These are phyloP conservation scores for Comarum palustre DNA, from an alignment of 306 rosid genomes.

Conservation along the genomic window DNA sequence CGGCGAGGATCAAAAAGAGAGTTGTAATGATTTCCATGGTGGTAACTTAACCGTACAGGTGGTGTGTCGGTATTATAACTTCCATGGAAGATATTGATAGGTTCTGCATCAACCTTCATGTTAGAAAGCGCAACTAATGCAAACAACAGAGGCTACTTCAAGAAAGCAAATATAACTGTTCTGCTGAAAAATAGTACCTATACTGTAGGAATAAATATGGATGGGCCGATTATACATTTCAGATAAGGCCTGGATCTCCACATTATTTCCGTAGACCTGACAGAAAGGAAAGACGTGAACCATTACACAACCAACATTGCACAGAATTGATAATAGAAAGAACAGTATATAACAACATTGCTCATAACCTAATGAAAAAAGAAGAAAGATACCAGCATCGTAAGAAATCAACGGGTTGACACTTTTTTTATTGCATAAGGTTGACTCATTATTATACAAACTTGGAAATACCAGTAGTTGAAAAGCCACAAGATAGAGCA, in stretches of 20 bases:
- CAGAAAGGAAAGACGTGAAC: constrained; percentile 17
- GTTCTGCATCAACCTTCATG: constrained; percentile 56
- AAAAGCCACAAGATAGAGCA: not conserved
- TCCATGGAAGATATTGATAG: constrained; percentile 90
- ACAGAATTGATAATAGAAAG: not conserved
- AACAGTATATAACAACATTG: not conserved
- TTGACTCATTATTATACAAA: not conserved
- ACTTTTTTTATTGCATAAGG: not conserved
- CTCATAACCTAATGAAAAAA: not conserved
- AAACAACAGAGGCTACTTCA: not conserved
- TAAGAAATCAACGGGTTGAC: not conserved
- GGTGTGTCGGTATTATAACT: constrained; percentile 78
- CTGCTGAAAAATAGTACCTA: constrained; percentile 43
- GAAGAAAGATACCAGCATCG: not conserved
- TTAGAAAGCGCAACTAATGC: constrained; percentile 18
- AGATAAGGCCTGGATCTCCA: constrained; percentile 85
- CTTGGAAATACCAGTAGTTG: not conserved
- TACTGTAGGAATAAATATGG: constrained; percentile 77
- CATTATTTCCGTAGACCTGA: constrained; percentile 95
- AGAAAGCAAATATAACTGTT: not conserved
- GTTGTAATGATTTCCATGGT: constrained; percentile 93
- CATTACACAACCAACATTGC: constrained; percentile 10
- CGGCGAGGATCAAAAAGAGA: constrained; percentile 94
- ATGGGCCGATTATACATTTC: constrained; percentile 98
- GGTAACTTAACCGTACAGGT: constrained; percentile 85